Conservation (phyloP, 2,329 filamentous ascomycete genomes). For the Pseudocercospora musae region DNA sequence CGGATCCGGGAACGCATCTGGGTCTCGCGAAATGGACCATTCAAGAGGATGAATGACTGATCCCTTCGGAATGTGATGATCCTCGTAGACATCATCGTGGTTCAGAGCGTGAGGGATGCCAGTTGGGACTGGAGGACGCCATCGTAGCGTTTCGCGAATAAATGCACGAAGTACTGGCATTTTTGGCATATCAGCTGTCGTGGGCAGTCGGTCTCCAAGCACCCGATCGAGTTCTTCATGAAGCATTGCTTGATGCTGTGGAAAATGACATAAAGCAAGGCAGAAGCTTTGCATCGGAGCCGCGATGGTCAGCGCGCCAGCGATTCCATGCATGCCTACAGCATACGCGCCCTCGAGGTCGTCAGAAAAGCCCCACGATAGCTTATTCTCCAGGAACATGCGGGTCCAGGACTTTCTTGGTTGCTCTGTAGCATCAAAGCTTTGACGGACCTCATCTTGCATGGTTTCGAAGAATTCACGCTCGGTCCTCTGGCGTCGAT, state of each 20-base stretch:
- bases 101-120: conserved; percentile 29
- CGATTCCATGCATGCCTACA: conserved; percentile 49
- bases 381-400: conserved; percentile 41
- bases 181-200: conserved; percentile 48
- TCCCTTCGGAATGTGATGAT: conserved; percentile 32
- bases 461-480: conserved; percentile 44
- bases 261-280: conserved; percentile 46
- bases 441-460: conserved; percentile 41
- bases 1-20: conserved; percentile 3
- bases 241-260: conserved; percentile 40
- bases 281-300: conserved; percentile 46
- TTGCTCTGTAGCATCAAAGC: conserved; percentile 25
- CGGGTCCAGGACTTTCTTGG: conserved; percentile 41
- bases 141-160: conserved; percentile 57
- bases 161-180: conserved; percentile 55
- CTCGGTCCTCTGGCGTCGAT: conserved; percentile 43
- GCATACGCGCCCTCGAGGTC: conserved; percentile 46
- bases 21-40: conserved; percentile 31
- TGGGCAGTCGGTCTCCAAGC: conserved; percentile 56
- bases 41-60: conserved; percentile 39
- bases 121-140: conserved; percentile 54
- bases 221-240: conserved; percentile 58
- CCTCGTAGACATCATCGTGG: conserved; percentile 32
- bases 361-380: conserved; percentile 41
- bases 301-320: conserved; percentile 46